Evolutionary conservation across 2,329 filamentous ascomycete species (phyloP).

Genomic region (Didymellaceae sp.): DNA sequence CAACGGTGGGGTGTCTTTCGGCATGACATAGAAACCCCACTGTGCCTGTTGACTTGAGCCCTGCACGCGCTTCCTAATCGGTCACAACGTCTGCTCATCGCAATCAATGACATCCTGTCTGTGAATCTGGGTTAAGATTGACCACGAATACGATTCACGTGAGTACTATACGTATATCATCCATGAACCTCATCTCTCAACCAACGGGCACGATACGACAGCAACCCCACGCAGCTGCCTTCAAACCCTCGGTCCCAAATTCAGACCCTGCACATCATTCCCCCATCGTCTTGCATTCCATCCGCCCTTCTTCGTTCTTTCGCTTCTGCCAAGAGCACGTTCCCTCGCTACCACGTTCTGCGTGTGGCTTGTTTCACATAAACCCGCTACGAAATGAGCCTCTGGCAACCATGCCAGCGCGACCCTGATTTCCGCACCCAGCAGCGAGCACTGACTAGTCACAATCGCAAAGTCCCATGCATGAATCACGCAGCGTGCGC

Average conservation of each 20-base stretch:
- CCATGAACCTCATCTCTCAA: not conserved
- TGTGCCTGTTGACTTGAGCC: no score
- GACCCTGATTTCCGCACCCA: no score
- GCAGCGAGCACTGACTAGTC: not conserved
- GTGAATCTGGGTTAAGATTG: no score
- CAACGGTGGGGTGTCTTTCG: no score
- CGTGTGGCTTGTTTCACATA: constrained; percentile 17
- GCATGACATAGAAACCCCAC: no score
- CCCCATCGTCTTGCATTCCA: constrained; percentile 9
- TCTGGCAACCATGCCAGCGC: no score
- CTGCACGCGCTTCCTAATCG: no score
- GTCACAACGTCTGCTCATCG: no score
- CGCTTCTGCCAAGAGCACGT: not conserved
- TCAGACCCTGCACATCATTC: not conserved
- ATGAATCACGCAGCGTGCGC: constrained; percentile 2
- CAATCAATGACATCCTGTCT: no score
- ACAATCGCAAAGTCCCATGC: constrained; percentile 1
- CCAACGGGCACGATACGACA: not conserved
- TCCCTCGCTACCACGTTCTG: constrained; percentile 13
- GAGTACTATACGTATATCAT: not conserved
- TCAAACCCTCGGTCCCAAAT: constrained; percentile 13
- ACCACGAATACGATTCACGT: constrained; percentile 1
- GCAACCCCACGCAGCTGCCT: not conserved
- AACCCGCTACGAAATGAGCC: constrained; percentile 4
- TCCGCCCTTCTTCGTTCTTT: not conserved